A percentile compares a stretch with the other conserved stretches of the same genome.
Conservation (phyloP, 768 basidiomycete species). For the Filobasidium floriforme region DNA sequence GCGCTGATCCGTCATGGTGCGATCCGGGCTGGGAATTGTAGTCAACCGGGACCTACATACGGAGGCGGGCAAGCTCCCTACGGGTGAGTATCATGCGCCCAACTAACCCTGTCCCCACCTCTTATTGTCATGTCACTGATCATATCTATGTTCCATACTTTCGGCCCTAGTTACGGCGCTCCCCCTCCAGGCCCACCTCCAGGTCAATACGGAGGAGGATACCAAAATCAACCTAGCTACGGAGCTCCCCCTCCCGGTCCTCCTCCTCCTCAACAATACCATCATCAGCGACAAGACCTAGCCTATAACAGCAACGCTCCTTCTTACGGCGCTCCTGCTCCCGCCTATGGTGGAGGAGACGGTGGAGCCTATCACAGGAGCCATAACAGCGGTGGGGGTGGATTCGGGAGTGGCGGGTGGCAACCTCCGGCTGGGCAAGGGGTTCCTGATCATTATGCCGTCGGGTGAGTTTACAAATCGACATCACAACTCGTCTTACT, state of each 20-base stretch:
- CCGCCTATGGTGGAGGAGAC: neutral
- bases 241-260: conserved; percentile 13
- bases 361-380: neutral
- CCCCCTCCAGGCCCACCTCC: conserved; percentile 9
- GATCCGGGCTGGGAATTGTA: neutral
- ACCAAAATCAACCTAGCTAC: neutral
- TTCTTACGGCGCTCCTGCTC: conserved; percentile 14
- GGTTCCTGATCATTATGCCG: conserved; percentile 6
- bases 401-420: conserved; percentile 2
- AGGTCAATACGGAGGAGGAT: neutral
- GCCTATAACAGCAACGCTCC: conserved; percentile 7
- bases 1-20: neutral
- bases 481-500: neutral
- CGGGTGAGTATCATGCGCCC: no score
- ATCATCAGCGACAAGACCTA: conserved; percentile 9
- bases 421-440: conserved; percentile 16
- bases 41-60: no score
- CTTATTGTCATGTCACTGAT: no score
- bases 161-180: neutral
- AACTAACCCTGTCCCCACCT: no score
- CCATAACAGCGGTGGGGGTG: conserved; percentile 5
- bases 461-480: conserved; percentile 9
- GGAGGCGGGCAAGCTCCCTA: no score
- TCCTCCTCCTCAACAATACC: neutral
- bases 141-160: neutral